phyloP scores from a whole-genome alignment of 345 rosid species.

The Eucalyptus regnans region DNA sequence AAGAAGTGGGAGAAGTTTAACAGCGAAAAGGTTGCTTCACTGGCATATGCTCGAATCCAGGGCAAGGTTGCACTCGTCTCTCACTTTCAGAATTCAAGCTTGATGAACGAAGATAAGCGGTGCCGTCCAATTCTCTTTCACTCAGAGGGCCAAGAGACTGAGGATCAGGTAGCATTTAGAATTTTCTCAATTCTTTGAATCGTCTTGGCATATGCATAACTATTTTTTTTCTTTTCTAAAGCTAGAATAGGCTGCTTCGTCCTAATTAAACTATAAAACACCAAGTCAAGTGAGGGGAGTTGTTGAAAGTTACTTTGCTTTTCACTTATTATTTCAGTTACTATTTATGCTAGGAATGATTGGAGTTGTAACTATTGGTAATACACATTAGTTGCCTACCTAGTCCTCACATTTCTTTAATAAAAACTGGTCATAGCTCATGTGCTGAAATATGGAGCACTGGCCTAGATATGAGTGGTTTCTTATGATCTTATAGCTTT shows the following conservation, averaged over 20 bases:
- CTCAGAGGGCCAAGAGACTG: slow-evolving; percentile 43
- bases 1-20: slow-evolving; percentile 95
- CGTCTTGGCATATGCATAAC: not conserved
- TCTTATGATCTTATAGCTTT: not conserved
- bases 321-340: not conserved
- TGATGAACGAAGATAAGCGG: slow-evolving; percentile 76
- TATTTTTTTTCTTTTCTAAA: not conserved
- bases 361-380: not conserved
- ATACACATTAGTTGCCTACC: not conserved
- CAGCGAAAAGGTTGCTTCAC: slow-evolving; percentile 85
- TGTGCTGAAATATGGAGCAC: not conserved
- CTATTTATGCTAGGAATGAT: not conserved
- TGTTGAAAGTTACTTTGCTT: not conserved
- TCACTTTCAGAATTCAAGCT: slow-evolving; percentile 82
- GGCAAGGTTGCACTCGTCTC: slow-evolving; percentile 85
- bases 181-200: not conserved
- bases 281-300: not conserved
- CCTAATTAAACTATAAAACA: not conserved
- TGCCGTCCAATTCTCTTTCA: slow-evolving; percentile 70
- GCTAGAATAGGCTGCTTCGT: not conserved
- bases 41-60: slow-evolving; percentile 93
- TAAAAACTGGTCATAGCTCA: not conserved
- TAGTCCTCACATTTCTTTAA: not conserved
- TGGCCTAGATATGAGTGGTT: not conserved
- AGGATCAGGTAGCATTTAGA: slow-evolving; percentile 43